Evolutionary conservation across 2,329 filamentous ascomycete species (phyloP).

Genomic region (Epichloe gansuensis): DNA sequence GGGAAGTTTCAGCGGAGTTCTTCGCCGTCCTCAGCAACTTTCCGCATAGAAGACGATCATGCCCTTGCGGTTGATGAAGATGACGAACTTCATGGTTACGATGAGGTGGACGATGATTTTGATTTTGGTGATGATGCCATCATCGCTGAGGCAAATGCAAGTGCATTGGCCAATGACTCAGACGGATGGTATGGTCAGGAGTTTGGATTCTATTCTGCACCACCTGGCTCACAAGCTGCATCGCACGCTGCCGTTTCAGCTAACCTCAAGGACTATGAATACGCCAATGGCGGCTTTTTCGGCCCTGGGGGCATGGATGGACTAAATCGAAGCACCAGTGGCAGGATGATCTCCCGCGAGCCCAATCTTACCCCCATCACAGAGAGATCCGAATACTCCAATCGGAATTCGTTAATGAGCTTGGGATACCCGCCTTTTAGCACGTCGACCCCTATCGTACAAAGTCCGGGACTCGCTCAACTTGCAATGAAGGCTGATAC

Average conservation of each 20-base stretch:
- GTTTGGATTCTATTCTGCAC: conserved; percentile 83
- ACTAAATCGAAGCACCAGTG: conserved; percentile 59
- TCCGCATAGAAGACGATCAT: conserved; percentile 2
- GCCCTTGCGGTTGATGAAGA: conserved; percentile 4
- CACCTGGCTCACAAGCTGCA: conserved; percentile 29
- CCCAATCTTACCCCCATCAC: conserved; percentile 94
- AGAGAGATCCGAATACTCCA: conserved; percentile 90
- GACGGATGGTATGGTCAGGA: conserved; percentile 94
- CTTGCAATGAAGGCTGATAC: conserved; percentile 51
- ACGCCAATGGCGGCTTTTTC: conserved; percentile 79
- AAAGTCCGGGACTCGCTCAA: conserved; percentile 65
- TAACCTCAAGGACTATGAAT: conserved; percentile 34
- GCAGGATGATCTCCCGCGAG: conserved; percentile 62
- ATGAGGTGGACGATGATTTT: conserved; percentile 50
- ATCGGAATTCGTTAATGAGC: conserved; percentile 80
- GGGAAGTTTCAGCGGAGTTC: conserved; percentile 59
- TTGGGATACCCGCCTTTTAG: conserved; percentile 31
- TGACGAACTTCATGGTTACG: conserved; percentile 33
- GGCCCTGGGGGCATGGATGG: conserved; percentile 47
- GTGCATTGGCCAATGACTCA: conserved; percentile 79
- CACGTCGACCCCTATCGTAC: conserved; percentile 34
- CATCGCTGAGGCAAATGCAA: conserved; percentile 89
- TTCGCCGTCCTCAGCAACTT: conserved; percentile 20
- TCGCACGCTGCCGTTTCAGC: conserved; percentile 27
- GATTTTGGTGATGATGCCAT: conserved; percentile 77